These are phyloP conservation scores for Komagataella mondaviorum DNA, from an alignment of 805 yeast genomes.

Conservation along the genomic window DNA sequence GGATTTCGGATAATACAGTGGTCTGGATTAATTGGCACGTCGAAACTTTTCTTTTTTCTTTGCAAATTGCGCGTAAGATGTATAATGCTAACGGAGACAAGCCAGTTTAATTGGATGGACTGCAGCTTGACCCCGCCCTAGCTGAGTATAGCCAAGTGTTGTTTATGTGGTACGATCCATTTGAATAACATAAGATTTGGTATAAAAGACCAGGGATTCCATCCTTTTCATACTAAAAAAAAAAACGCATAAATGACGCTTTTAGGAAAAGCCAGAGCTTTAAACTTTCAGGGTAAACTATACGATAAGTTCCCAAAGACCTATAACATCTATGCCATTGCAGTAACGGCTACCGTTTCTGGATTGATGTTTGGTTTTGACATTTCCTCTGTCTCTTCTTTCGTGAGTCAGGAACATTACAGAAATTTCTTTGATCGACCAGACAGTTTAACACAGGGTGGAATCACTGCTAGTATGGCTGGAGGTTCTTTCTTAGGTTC, in stretches of 20 bases:
- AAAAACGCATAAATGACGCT: not conserved
- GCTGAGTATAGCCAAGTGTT: not conserved
- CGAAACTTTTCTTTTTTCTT: not conserved
- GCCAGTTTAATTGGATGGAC: not conserved
- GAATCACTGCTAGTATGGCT: slow-evolving; percentile 64
- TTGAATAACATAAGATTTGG: not conserved
- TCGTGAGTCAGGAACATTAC: slow-evolving; percentile 38
- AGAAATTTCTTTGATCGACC: slow-evolving; percentile 38
- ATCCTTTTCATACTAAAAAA: not conserved
- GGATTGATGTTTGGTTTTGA: slow-evolving; percentile 74
- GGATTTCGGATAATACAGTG: not conserved
- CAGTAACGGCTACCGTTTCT: slow-evolving; percentile 46
- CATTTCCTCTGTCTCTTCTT: slow-evolving; percentile 65
- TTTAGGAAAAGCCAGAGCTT: not conserved
- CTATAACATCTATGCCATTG: slow-evolving; percentile 44
- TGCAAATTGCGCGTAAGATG: not conserved
- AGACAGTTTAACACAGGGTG: slow-evolving; percentile 46
- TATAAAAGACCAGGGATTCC: not conserved
- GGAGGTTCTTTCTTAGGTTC: slow-evolving; percentile 70
- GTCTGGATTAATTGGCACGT: not conserved
- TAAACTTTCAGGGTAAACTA: not conserved
- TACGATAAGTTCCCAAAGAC: slow-evolving; percentile 18
- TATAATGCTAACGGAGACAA: too few species aligned
- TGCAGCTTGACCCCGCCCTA: not conserved
- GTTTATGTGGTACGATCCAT: not conserved